Percentiles rank a stretch among this genome's conserved stretches.
Conservation (phyloP, 164 flowering plant species). For the Taxillus chinensis region DNA sequence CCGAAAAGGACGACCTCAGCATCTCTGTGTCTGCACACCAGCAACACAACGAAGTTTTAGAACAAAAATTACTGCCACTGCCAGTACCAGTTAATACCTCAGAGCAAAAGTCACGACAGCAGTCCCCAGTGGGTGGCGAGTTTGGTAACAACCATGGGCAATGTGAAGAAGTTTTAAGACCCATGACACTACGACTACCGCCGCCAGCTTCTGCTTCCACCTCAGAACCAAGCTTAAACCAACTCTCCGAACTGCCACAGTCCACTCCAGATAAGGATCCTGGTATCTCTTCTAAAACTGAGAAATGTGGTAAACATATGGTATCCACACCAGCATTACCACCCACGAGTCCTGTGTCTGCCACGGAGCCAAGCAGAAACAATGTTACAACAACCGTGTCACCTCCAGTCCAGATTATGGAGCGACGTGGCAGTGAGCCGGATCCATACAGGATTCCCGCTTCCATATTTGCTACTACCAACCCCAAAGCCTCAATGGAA, state of each 20-base stretch:
- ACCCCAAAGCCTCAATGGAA: conserved; percentile 18
- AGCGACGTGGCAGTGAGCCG: conserved; percentile 14
- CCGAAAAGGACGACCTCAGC: not conserved
- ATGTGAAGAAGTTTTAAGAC: not conserved
- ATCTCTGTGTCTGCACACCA: not conserved
- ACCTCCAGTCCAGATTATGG: conserved; percentile 20
- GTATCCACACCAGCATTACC: not conserved
- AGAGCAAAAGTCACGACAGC: too few species aligned
- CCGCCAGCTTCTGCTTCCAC: not conserved
- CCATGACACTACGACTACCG: not conserved
- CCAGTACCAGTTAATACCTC: too few species aligned
- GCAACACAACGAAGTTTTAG: not conserved
- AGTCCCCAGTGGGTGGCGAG: too few species aligned
- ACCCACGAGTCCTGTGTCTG: not conserved
- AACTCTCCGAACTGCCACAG: too few species aligned
- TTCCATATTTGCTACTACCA: conserved; percentile 29
- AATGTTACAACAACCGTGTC: conserved; percentile 6
- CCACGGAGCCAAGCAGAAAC: not conserved
- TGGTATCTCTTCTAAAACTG: too few species aligned
- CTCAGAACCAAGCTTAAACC: too few species aligned
- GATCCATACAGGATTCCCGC: conserved; percentile 50
- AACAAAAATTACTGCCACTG: not conserved
- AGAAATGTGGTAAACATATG: too few species aligned
- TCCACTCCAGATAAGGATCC: too few species aligned
- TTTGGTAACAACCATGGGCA: not conserved